Evolutionary conservation across 2,329 filamentous ascomycete species (phyloP).

Genomic region (Blastomyces gilchristii): DNA sequence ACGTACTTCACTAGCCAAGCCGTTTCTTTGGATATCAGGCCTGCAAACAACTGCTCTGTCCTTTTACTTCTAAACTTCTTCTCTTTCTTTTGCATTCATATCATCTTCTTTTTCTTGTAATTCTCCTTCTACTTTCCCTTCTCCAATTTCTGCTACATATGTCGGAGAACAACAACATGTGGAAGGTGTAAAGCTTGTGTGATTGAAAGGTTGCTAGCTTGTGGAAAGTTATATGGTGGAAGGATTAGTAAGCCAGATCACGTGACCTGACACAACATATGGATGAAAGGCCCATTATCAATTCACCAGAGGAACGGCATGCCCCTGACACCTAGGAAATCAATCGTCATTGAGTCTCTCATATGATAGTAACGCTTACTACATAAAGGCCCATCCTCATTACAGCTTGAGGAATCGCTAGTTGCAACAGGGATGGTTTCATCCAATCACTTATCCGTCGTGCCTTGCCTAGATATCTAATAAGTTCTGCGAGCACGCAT

Average conservation of each 20-base stretch:
- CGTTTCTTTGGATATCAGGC: too few species aligned
- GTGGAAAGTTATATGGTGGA: too few species aligned
- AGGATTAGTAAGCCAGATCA: too few species aligned
- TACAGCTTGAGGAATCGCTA: background rate
- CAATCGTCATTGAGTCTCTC: background rate
- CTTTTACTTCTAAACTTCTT: too few species aligned
- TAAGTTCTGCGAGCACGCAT: background rate
- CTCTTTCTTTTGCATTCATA: too few species aligned
- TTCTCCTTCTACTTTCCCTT: background rate
- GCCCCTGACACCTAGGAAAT: background rate
- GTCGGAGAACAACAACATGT: background rate
- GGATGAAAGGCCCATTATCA: background rate
- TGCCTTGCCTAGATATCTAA: background rate
- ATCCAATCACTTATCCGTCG: background rate
- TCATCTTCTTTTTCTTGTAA: too few species aligned
- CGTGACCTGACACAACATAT: too few species aligned
- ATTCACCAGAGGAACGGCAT: background rate
- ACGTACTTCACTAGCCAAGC: background rate
- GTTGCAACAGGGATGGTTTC: background rate
- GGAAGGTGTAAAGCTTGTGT: too few species aligned
- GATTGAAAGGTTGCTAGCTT: too few species aligned
- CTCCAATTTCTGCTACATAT: background rate
- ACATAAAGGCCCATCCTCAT: background rate
- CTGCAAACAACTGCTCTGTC: too few species aligned
- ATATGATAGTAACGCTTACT: background rate